Percentiles rank a stretch among this genome's conserved stretches.
Evolutionary conservation across 164 flowering plant genomes (phyloP).

Genomic region (Chimonanthus salicifolius): DNA sequence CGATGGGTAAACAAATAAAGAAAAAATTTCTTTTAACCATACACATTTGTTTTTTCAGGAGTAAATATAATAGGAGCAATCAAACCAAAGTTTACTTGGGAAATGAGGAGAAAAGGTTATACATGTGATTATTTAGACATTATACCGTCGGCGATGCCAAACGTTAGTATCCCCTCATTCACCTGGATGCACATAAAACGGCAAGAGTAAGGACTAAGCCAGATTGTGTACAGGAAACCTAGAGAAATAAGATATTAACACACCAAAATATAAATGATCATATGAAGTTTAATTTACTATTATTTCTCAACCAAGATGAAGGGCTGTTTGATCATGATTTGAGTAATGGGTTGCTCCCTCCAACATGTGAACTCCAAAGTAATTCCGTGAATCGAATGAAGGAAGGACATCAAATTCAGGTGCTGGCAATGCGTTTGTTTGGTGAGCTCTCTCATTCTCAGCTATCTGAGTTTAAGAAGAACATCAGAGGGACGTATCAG

Average conservation of each 20-base stretch:
- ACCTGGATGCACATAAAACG: neutral
- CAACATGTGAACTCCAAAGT: conserved; percentile 43
- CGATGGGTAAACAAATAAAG: no score
- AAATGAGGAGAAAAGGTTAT: no score
- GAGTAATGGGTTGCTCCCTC: conserved; percentile 25
- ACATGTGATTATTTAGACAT: no score
- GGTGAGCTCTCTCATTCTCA: conserved; percentile 50
- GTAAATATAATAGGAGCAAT: no score
- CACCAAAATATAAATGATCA: neutral
- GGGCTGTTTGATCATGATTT: conserved; percentile 50
- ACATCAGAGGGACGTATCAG: neutral
- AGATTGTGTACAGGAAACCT: neutral
- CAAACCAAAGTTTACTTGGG: no score
- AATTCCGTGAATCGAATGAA: conserved; percentile 48
- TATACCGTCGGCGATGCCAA: no score
- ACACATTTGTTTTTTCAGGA: no score
- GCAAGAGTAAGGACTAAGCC: neutral
- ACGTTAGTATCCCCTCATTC: no score
- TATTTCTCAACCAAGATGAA: conserved; percentile 49
- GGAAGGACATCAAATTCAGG: conserved; percentile 48
- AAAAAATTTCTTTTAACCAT: no score
- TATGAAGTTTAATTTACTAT: neutral
- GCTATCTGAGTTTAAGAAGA: conserved; percentile 32
- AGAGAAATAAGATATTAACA: neutral
- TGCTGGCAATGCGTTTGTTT: conserved; percentile 37